Evolutionary conservation across 345 rosid genomes (phyloP), one percentile per base, ranked within the genome.

Genomic region (Syzygium oleosum): DNA sequence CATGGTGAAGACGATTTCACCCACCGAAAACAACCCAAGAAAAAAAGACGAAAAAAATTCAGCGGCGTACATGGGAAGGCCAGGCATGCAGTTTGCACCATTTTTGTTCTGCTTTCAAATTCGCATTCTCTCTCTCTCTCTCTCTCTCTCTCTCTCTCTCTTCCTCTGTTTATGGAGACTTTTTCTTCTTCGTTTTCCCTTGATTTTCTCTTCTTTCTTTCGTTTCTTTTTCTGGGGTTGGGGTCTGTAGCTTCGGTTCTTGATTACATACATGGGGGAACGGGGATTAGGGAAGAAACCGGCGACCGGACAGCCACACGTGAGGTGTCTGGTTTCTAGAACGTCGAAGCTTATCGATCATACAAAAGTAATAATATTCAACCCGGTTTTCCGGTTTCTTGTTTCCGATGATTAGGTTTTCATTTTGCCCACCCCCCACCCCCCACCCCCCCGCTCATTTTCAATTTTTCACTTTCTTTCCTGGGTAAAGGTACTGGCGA

Each of bases 11-110:
- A 89, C 86, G 88, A 53, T 55, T 86, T 51, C 80, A 51, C 31
- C 49, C 51, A 25, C 80, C 56, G 31, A 46, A 84, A 68, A 59
- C 49, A 43, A 25, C 85, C 54, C 38, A 29, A 43, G 8, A 19
- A 73, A 38, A 5, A 22, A 73, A 38, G 31, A 9, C 51, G 25
- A 55, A 27, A 43, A 41, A 41, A 41, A 51, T 58, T 63, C 52
- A 43, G 91, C 87, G 95, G 95, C 95, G 95, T 93, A 93, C 95
- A 93, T 80, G 95, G 93, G 91, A 92, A 90, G 89, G 95, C 95
- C 95, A 93, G 95, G 95, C 95, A 93, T 89, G 83, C 83, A 73
- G 38, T 73, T 73, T 34, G 83, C 27, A 4, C 83, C 83, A 73
- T 73, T 73, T 73, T 73, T 73, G 83, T 38, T 73, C 43, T 73